Base-by-base conservation (phyloP, 345 rosid genomes). In the Hibiscus trionum region DNA sequence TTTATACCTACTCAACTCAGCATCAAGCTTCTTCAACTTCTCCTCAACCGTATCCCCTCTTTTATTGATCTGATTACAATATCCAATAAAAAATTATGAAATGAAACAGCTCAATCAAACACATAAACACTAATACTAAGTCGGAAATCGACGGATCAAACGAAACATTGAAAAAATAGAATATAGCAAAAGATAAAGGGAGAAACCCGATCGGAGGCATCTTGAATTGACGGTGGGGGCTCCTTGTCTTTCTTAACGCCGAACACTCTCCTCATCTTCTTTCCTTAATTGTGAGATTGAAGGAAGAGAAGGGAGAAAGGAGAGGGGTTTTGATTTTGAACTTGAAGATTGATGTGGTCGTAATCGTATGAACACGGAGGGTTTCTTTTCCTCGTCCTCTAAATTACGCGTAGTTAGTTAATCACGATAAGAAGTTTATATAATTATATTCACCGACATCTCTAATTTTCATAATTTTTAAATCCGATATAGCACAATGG, bases 21-120 rank as follows among this genome's bases (percentile, higher is more conserved):
- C 86, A 80, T 96, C 96, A 11, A 96, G 93, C 82, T 75, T 93
- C 78, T 77, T 85, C 14, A 96, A 82, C 87, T 94, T 94, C 1
- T 94, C 96, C 64, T 94, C 97, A 50, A 94, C 97, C 44, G 92
- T 74, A 0, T 94, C 98, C 10, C 97, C 98, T 82, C 97, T 87
- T 81, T 94, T 88, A 75, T 79, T 91, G 61, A 91, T 88, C 97
- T 94, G 83, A 61, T 37, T 39, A 7, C 64, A 39, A 50, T 50
- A 68, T n/a, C n/a, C 3, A 55, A 68, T 47, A 2, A 8, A 15
- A 4, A 67, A 4, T 67, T 42, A 15, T 16, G 6, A 59, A 56
- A 35, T 6, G 2, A 49, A 21, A 53, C 59, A 26, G 7, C 19
- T 0, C 2, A 52, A 64, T 64, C 33, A 56, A 66, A 9, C 46